A percentile compares a stretch with the other conserved stretches of the same genome.
Evolutionary conservation across 2,329 filamentous ascomycete genomes (phyloP).

Genomic region (Ustulina deusta): DNA sequence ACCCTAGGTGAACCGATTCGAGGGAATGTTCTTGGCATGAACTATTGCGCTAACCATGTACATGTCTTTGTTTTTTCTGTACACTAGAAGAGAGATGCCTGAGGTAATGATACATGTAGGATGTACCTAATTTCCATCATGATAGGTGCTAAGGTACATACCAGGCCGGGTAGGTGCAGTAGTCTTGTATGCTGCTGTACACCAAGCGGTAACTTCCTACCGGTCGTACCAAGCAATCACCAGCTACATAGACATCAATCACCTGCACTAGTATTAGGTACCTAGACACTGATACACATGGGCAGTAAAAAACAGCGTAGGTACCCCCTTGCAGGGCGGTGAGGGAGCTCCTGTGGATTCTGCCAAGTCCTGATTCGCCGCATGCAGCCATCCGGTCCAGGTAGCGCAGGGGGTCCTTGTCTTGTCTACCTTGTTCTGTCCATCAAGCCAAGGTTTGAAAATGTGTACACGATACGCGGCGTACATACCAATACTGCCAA

Average conservation of each 20-base stretch:
- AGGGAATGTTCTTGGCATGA: not conserved
- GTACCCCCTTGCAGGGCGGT: constrained; percentile 13
- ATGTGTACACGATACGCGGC: too few species aligned
- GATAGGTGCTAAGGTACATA: too few species aligned
- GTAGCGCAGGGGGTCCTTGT: not conserved
- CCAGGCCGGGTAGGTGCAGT: not conserved
- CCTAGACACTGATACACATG: too few species aligned
- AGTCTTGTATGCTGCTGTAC: not conserved
- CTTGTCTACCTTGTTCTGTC: not conserved
- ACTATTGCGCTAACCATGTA: not conserved
- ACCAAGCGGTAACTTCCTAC: not conserved
- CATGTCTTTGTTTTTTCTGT: too few species aligned
- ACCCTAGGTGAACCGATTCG: not conserved
- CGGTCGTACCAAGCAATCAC: not conserved
- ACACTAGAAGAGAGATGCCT: too few species aligned
- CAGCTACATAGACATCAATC: too few species aligned
- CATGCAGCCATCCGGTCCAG: constrained; percentile 6
- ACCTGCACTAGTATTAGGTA: not conserved
- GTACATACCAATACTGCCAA: too few species aligned
- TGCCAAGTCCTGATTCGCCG: constrained; percentile 13
- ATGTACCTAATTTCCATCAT: too few species aligned
- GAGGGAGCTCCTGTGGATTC: constrained; percentile 26
- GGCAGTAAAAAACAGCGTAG: not conserved
- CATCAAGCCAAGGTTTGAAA: not conserved
- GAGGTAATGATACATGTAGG: too few species aligned